A percentile compares a stretch with the other conserved stretches of the same genome.
These are phyloP conservation scores for Anastatica hierochuntica DNA, from an alignment of 345 rosid genomes.

Conservation along the genomic window DNA sequence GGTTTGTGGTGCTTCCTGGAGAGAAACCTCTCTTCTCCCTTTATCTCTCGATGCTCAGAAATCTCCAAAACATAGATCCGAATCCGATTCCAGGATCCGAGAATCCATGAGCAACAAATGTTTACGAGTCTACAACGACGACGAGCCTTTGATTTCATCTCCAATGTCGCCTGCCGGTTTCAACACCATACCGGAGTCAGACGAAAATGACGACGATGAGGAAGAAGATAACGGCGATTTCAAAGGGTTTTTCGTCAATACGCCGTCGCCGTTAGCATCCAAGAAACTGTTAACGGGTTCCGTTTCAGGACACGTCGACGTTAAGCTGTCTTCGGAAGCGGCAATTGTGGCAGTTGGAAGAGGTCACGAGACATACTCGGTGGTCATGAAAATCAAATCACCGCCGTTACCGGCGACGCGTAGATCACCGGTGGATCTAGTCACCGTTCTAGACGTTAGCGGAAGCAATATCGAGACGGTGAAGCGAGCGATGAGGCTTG, in stretches of 20 bases:
- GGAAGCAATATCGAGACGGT: conserved; percentile 38
- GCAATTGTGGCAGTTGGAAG: conserved; percentile 49
- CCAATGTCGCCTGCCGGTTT: conserved; percentile 43
- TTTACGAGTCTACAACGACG: conserved; percentile 63
- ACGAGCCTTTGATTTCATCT: conserved; percentile 59
- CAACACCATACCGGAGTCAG: conserved; percentile 67
- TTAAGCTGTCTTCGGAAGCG: conserved; percentile 49
- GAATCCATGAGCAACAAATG: no score
- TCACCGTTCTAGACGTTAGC: conserved; percentile 59
- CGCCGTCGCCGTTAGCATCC: conserved; percentile 20
- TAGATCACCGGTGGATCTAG: conserved; percentile 66
- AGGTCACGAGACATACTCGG: conserved; percentile 44
- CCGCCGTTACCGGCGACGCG: conserved; percentile 28
- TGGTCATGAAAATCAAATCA: conserved; percentile 53
- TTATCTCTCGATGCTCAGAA: no score
- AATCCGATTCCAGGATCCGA: conserved; percentile 26
- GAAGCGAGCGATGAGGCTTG: conserved; percentile 54
- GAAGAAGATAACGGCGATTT: no score
- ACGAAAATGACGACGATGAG: conserved; percentile 65
- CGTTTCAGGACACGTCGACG: conserved; percentile 29
- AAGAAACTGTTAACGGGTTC: conserved; percentile 7
- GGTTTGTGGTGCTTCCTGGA: conserved; percentile 53
- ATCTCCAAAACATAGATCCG: no score
- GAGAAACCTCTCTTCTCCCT: no score
- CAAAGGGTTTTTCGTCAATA: conserved; percentile 40